These are phyloP conservation scores for Tephrocybe sp. DNA, from an alignment of 768 basidiomycete species.

Conservation along the genomic window DNA sequence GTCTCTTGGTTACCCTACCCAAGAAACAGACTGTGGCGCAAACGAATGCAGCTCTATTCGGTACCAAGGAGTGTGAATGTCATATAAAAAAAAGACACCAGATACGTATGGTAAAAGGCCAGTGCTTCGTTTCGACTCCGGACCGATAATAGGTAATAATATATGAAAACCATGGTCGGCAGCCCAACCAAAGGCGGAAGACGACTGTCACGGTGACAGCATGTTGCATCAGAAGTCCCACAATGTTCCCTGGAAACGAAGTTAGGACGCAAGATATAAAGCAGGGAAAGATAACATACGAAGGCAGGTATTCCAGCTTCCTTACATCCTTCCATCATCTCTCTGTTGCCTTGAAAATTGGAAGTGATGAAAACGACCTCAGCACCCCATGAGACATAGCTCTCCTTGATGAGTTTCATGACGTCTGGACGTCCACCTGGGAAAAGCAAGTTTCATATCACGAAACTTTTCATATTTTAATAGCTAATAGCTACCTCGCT, in stretches of 20 bases:
- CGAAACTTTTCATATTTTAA: neutral
- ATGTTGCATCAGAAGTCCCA: constrained; percentile 59
- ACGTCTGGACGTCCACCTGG: constrained; percentile 69
- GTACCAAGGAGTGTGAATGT: too few species aligned
- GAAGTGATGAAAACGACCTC: constrained; percentile 86
- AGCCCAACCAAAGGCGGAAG: neutral
- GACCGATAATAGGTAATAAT: too few species aligned
- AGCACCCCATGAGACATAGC: constrained; percentile 73
- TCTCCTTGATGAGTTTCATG: constrained; percentile 74
- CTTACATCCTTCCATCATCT: constrained; percentile 83
- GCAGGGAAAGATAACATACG: constrained; percentile 29
- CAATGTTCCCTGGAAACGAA: constrained; percentile 48
- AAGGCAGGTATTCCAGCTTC: constrained; percentile 66
- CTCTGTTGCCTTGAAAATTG: constrained; percentile 71
- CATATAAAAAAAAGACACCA: too few species aligned
- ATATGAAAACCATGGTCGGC: neutral
- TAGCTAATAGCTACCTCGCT: constrained; percentile 41
- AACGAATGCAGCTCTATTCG: too few species aligned
- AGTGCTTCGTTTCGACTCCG: too few species aligned
- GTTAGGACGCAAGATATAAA: neutral
- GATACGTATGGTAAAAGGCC: too few species aligned
- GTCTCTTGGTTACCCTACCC: too few species aligned
- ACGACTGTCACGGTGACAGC: neutral
- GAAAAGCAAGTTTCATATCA: neutral
- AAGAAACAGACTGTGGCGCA: too few species aligned